These are phyloP conservation scores for Petunia secreta DNA, from an alignment of 257 asterid genomes.

Conservation along the genomic window DNA sequence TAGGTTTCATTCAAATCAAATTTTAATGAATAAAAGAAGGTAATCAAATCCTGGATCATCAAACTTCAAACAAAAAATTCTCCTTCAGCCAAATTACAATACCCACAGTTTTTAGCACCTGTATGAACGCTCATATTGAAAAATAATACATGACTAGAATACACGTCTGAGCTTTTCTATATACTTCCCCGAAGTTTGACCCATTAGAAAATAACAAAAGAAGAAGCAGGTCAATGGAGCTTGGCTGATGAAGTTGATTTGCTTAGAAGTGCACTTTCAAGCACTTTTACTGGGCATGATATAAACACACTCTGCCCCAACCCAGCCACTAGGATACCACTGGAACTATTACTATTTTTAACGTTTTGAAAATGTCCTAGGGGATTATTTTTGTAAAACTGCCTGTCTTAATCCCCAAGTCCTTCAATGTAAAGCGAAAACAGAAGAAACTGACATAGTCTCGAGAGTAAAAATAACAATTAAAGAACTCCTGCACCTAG, in stretches of 20 bases:
- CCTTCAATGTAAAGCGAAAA: neutral
- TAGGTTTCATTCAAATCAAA: neutral
- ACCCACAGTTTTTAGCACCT: constrained; percentile 1
- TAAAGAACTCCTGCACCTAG: neutral
- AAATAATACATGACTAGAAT: neutral
- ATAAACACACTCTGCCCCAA: neutral
- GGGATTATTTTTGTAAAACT: neutral
- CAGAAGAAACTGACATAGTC: neutral
- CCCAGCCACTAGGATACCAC: neutral
- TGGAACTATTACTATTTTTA: neutral
- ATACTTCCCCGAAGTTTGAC: neutral
- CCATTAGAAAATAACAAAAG: neutral
- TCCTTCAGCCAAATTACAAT: neutral
- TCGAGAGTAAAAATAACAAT: neutral
- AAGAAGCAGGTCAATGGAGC: neutral
- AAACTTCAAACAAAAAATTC: no score
- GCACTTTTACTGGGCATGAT: neutral
- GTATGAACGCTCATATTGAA: neutral
- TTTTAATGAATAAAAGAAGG: neutral
- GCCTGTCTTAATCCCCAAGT: neutral
- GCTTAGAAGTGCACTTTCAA: neutral
- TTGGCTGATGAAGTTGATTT: constrained; percentile 2
- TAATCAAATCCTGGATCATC: neutral
- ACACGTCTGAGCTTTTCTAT: neutral
- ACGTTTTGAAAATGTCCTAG: neutral